These are phyloP conservation scores for Tolypocladium tropicale DNA, from an alignment of 2,329 filamentous ascomycete genomes.

Conservation along the genomic window DNA sequence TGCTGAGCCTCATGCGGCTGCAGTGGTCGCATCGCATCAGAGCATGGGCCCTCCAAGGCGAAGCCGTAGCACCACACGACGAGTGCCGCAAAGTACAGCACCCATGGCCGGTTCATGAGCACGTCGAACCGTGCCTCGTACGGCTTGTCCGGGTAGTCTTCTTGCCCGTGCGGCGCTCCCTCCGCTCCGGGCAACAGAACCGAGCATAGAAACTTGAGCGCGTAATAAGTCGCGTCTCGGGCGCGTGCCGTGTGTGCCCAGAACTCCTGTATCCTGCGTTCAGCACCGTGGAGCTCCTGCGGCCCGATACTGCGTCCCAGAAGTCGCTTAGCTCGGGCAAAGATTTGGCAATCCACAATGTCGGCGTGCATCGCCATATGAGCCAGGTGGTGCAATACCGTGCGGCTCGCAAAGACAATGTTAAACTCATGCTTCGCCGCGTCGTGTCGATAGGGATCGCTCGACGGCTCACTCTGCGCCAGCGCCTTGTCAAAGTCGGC, in stretches of 20 bases:
- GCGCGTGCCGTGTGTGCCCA: conserved; percentile 88
- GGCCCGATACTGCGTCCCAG: conserved; percentile 77
- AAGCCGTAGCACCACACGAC: conserved; percentile 95
- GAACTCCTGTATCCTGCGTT: conserved; percentile 72
- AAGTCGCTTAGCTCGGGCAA: conserved; percentile 75
- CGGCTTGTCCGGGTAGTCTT: conserved; percentile 25
- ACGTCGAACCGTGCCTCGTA: conserved; percentile 86
- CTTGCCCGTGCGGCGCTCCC: neutral
- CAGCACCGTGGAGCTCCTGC: conserved; percentile 69
- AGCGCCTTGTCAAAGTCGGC: conserved; percentile 79
- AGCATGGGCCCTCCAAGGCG: conserved; percentile 72
- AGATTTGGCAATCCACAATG: conserved; percentile 95
- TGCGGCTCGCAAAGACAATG: conserved; percentile 73
- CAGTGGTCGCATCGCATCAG: conserved; percentile 37
- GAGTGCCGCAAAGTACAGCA: conserved; percentile 83
- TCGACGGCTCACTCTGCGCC: conserved; percentile 42
- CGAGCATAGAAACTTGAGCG: conserved; percentile 77
- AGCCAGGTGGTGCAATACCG: conserved; percentile 82
- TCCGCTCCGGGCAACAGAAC: conserved; percentile 52
- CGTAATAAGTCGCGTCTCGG: conserved; percentile 86
- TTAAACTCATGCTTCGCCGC: conserved; percentile 49
- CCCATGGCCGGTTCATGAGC: conserved; percentile 86
- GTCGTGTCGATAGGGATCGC: conserved; percentile 45
- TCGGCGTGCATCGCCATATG: conserved; percentile 98
- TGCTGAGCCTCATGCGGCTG: conserved; percentile 56